A percentile compares a stretch with the other conserved stretches of the same genome.
These are phyloP conservation scores for Chenopodium formosanum DNA, from an alignment of 148 eudicot genomes.

Conservation along the genomic window DNA sequence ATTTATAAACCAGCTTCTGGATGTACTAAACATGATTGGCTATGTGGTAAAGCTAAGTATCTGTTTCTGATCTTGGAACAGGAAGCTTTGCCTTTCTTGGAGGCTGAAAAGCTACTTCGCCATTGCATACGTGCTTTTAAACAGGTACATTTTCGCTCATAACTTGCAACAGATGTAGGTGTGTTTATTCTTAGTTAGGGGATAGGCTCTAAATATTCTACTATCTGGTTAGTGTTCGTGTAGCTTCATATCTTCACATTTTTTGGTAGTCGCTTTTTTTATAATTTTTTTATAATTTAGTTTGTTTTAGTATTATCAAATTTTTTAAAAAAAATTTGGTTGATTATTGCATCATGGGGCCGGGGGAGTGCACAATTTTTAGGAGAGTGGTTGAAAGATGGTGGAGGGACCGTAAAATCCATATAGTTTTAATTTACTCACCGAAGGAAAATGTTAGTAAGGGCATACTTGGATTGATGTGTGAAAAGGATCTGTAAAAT, in stretches of 20 bases:
- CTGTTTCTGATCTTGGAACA: constrained; percentile 21
- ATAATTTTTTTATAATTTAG: no score
- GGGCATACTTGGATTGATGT: no score
- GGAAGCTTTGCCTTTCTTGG: constrained; percentile 38
- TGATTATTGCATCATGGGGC: no score
- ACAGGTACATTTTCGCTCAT: constrained; percentile 45
- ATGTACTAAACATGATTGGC: background rate
- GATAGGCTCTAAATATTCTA: background rate
- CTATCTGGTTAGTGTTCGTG: background rate
- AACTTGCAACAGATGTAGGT: background rate
- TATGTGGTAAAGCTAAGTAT: constrained; percentile 10
- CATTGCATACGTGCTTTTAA: constrained; percentile 62
- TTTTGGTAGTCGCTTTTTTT: background rate
- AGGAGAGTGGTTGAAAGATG: no score
- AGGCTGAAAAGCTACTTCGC: constrained; percentile 50
- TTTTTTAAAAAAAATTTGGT: no score
- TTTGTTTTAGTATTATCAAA: no score
- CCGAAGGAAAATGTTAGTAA: no score
- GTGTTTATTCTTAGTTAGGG: background rate
- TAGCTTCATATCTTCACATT: background rate
- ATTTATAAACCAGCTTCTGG: background rate
- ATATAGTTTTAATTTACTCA: no score
- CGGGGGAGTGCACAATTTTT: no score
- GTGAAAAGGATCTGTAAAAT: no score
- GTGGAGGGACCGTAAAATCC: no score